Base-by-base conservation (phyloP, 2,329 filamentous ascomycete genomes). In the Pseudogymnoascus destructans region DNA sequence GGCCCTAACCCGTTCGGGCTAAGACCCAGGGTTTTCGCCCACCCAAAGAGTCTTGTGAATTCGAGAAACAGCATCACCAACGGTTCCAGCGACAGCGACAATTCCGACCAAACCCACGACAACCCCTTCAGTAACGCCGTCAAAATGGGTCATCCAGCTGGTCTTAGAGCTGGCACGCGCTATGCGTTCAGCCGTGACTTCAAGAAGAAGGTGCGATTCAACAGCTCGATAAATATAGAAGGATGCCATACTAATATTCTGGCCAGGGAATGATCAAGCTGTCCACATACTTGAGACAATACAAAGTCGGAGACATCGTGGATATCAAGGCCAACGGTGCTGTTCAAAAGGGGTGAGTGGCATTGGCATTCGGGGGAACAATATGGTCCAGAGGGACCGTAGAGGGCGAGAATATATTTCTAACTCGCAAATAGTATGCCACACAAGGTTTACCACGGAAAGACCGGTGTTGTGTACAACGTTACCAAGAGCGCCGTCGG, bases 401-500 rank as follows among this genome's bases (percentile, higher is more conserved):
- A 19, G 13, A 56, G 11, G 21, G 36, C 32, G 10, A 40, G 56
- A 49, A 57, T 27, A n/a, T 36, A 6, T 55, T 58, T 59, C 62
- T 63, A 49, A 64, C 58, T 58, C 56, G 35, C 8, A 42, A 30
- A 74, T 71, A 90, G 89, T 81, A 93, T 95, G 89, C 91, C 92
- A 71, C 90, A 91, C 86, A 96, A 96, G 84, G 87, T 95, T 79
- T 96, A 95, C 86, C 91, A 97, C 84, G 93, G 92, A 73, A 97
- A 97, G 88, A 95, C 91, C 65, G 90, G 90, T 74, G 88, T 95
- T 71, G 79, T 95, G 78, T 95, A 95, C 88, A 98, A 98, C 82
- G 93, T 98, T 71, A 93, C 92, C 79, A 95, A 96, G 85, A 87
- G 84, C 70, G 88, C 93, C 66, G 90, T 98, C 74, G 93, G 93